Percentiles rank a stretch among this genome's conserved stretches.
phyloP scores from a whole-genome alignment of 768 basidiomycete genomes.

The Fomitopsis pulvina region DNA sequence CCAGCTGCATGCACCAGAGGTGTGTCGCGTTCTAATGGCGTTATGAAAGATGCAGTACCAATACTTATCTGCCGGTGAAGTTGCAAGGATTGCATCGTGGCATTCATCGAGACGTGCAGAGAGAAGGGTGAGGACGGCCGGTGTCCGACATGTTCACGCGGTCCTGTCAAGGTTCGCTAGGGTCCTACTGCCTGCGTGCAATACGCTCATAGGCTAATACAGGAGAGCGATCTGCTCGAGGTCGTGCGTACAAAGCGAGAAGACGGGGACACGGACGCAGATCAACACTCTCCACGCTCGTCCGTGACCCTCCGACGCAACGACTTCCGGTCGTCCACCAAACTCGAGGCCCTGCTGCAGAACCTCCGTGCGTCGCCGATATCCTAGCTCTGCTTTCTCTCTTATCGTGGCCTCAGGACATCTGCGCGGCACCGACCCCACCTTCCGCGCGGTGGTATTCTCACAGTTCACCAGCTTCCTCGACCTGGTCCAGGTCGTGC shows the following conservation, averaged over 20 bases:
- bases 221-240: slow-evolving; percentile 61
- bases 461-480: slow-evolving; percentile 88
- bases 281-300: slow-evolving; percentile 33
- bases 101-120: slow-evolving; percentile 61
- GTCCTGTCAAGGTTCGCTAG: slow-evolving; percentile 48
- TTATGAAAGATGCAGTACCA: neutral
- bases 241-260: slow-evolving; percentile 40
- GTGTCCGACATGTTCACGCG: slow-evolving; percentile 77
- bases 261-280: slow-evolving; percentile 16
- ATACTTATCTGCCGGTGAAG: slow-evolving; percentile 29
- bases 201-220: neutral
- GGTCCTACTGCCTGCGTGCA: neutral
- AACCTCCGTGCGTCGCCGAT: slow-evolving; percentile 49
- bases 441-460: slow-evolving; percentile 81
- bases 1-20: slow-evolving; percentile 75
- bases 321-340: slow-evolving; percentile 86
- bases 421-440: slow-evolving; percentile 63
- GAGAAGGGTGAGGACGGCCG: slow-evolving; percentile 62
- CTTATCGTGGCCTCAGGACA: slow-evolving; percentile 34
- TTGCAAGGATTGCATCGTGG: slow-evolving; percentile 87
- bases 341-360: slow-evolving; percentile 75
- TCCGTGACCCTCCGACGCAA: slow-evolving; percentile 63
- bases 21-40: slow-evolving; percentile 24
- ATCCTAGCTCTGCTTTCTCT: too few species aligned
- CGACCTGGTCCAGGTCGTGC: slow-evolving; percentile 66